These are phyloP conservation scores for Ramalina intermedia DNA, from an alignment of 495 filamentous ascomycete species.

Conservation along the genomic window DNA sequence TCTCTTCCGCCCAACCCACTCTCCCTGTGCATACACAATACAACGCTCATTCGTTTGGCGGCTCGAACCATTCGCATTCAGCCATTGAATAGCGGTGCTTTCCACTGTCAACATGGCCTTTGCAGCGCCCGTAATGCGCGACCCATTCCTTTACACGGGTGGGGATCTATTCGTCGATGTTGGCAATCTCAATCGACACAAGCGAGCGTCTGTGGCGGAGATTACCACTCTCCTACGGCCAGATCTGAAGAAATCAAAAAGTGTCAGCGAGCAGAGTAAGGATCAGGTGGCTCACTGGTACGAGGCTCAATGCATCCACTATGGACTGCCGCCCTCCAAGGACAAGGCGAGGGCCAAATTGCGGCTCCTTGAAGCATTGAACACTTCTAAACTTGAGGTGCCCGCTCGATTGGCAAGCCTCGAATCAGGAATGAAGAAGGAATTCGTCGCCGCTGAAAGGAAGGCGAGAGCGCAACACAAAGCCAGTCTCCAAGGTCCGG, in stretches of 20 bases:
- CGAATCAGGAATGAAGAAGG: slow-evolving; percentile 38
- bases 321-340: slow-evolving; percentile 37
- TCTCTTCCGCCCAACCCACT: too few relatives aligned
- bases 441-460: slow-evolving; percentile 31
- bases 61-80: too few relatives aligned
- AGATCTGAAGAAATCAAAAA: slow-evolving; percentile 10
- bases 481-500: slow-evolving; percentile 1
- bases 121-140: slow-evolving; percentile 14
- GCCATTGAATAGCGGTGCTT: too few relatives aligned
- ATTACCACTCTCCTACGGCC: slow-evolving; percentile 30
- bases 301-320: slow-evolving; percentile 43
- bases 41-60: too few relatives aligned
- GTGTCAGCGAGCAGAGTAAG: slow-evolving; percentile 18
- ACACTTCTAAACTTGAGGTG: slow-evolving; percentile 27
- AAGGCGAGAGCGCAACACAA: slow-evolving; percentile 28
- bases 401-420: slow-evolving; percentile 27
- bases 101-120: slow-evolving; percentile 16
- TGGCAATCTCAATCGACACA: slow-evolving; percentile 33
- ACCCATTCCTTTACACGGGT: slow-evolving; percentile 22
- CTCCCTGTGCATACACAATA: too few relatives aligned
- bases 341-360: slow-evolving; percentile 41
- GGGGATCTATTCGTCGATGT: slow-evolving; percentile 31
- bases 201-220: slow-evolving; percentile 32
- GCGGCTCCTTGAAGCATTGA: slow-evolving; percentile 37
- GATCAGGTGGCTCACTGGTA: slow-evolving; percentile 41